Conservation (phyloP, 192 early-diverging fungal species). For the Linnemannia elongata region DNA sequence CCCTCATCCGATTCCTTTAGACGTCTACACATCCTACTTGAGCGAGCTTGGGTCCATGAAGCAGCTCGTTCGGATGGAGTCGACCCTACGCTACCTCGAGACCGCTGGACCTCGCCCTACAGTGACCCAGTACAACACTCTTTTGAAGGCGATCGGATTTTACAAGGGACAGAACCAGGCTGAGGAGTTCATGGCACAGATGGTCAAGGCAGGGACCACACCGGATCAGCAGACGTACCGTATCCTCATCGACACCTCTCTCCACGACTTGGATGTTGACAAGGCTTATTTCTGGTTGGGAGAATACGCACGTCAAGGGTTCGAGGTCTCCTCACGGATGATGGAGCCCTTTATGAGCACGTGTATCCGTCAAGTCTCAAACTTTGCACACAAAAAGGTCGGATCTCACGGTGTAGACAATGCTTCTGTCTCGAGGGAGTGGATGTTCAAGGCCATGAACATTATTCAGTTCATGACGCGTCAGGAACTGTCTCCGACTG, state of each 20-base stretch:
- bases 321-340: conserved; percentile 24
- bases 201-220: conserved; percentile 4
- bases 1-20: conserved; percentile 26
- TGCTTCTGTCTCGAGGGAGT: conserved; percentile 8
- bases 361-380: conserved; percentile 13
- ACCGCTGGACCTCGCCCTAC: conserved; percentile 30
- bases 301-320: conserved; percentile 31
- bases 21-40: conserved; percentile 19
- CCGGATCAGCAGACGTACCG: conserved; percentile 39
- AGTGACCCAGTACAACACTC: conserved; percentile 20
- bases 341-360: conserved; percentile 41
- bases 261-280: conserved; percentile 10
- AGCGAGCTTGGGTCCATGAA: background rate
- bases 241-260: conserved; percentile 20
- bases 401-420: background rate
- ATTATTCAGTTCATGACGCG: conserved; percentile 31
- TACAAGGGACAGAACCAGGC: conserved; percentile 5
- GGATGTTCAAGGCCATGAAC: conserved; percentile 41
- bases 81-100: conserved; percentile 2
- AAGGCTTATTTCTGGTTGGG: conserved; percentile 37
- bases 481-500: conserved; percentile 18
- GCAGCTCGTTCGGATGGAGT: conserved; percentile 9
- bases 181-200: conserved; percentile 6
- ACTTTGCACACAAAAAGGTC: background rate
- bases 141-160: conserved; percentile 20